phyloP scores from a whole-genome alignment of 2,329 filamentous ascomycete genomes.

The Neonectria punicea region DNA sequence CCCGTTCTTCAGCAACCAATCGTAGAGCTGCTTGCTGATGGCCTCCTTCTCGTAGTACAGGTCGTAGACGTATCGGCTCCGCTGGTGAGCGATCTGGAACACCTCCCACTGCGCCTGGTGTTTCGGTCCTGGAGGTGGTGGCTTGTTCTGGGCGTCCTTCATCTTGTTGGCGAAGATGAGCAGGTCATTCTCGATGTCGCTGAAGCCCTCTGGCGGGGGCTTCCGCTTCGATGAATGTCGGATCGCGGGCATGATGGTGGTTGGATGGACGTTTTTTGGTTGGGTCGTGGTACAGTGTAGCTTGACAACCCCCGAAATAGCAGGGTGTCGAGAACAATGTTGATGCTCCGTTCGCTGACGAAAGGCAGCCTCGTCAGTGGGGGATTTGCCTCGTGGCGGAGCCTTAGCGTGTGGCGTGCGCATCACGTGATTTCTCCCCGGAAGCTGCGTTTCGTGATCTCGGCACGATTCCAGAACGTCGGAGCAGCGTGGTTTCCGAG shows the following conservation, averaged over 20 bases:
- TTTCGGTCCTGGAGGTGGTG: conserved; percentile 80
- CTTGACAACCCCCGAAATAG: conserved; percentile 18
- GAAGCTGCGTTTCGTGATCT: conserved; percentile 41
- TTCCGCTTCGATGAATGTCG: conserved; percentile 81
- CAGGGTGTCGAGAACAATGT: conserved; percentile 10
- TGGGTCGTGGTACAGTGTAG: conserved; percentile 1
- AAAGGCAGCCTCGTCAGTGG: conserved; percentile 36
- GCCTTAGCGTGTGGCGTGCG: conserved; percentile 27
- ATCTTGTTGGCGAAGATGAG: conserved; percentile 90
- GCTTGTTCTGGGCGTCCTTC: conserved; percentile 94
- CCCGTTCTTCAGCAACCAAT: conserved; percentile 95
- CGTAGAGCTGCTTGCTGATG: conserved; percentile 91
- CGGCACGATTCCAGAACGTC: conserved; percentile 44
- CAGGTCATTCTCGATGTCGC: conserved; percentile 87
- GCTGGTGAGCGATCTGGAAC: conserved; percentile 95
- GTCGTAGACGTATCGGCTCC: conserved; percentile 93
- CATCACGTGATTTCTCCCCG: conserved; percentile 44
- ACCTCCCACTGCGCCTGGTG: conserved; percentile 97
- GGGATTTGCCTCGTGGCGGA: conserved; percentile 35
- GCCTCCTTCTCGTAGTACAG: conserved; percentile 98
- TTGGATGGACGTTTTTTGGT: background rate
- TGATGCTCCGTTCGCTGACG: conserved; percentile 32
- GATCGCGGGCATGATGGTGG: conserved; percentile 75
- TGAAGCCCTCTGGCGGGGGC: conserved; percentile 86
- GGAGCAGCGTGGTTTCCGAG: conserved; percentile 43